These are phyloP conservation scores for Nicotiana attenuata DNA, from an alignment of 257 asterid species.

Conservation along the genomic window DNA sequence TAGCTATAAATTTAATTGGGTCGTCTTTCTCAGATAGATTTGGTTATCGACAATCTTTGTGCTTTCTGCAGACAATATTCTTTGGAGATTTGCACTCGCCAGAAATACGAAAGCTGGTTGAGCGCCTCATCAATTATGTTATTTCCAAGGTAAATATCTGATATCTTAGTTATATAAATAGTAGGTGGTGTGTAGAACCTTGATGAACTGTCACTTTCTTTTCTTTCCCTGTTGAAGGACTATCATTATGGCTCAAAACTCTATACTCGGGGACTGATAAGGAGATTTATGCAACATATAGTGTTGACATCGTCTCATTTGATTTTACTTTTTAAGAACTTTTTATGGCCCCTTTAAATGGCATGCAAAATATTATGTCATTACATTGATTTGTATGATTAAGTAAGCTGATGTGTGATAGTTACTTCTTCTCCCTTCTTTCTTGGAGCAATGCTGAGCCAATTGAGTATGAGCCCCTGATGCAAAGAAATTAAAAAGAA, in stretches of 20 bases:
- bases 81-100: constrained; percentile 81
- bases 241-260: not conserved
- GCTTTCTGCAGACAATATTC: constrained; percentile 66
- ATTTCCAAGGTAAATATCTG: constrained; percentile 66
- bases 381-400: not conserved
- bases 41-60: constrained; percentile 8
- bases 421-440: not conserved
- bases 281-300: not conserved
- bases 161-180: not conserved
- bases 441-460: not conserved
- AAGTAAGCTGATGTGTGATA: not conserved
- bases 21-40: not conserved
- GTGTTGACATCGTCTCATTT: constrained; percentile 1
- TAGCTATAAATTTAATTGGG: not conserved
- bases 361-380: not conserved
- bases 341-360: not conserved
- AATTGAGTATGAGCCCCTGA: not conserved
- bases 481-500: not conserved
- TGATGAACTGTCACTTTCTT: not conserved
- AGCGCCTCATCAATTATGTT: constrained; percentile 75
- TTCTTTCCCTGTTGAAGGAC: not conserved
- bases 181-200: not conserved
- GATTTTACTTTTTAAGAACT: not conserved
- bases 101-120: constrained; percentile 75
- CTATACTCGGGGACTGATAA: not conserved